A percentile compares a stretch with the other conserved stretches of the same genome.
phyloP scores from a whole-genome alignment of 108 stramenopile species.

The Cyclotella kingstonii region DNA sequence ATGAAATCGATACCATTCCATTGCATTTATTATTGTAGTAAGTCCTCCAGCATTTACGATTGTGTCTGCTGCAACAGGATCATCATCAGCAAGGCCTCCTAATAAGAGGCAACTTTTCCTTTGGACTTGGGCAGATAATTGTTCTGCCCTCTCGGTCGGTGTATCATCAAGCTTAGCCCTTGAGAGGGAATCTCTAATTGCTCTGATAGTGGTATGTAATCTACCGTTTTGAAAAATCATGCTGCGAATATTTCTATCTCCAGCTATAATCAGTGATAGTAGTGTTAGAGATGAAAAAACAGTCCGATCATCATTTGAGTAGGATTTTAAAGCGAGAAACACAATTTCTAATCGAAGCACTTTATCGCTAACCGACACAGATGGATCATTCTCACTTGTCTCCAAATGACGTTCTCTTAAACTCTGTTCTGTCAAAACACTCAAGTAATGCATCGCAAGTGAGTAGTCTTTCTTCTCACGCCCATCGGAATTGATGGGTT shows the following conservation, averaged over 20 bases:
- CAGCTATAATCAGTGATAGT: background rate
- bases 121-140: conserved; percentile 8
- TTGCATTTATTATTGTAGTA: background rate
- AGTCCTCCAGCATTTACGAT: background rate
- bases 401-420: background rate
- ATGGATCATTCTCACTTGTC: background rate
- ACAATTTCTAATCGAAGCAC: background rate
- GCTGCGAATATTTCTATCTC: background rate
- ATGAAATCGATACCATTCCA: conserved; percentile 10
- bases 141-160: background rate
- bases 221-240: background rate
- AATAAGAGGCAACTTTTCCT: background rate
- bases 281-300: background rate
- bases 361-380: background rate
- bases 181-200: background rate
- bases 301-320: background rate
- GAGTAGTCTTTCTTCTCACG: background rate
- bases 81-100: background rate
- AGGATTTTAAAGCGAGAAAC: background rate
- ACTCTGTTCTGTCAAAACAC: background rate
- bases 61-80: background rate
- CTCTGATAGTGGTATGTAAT: background rate
- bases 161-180: background rate
- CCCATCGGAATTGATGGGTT: background rate
- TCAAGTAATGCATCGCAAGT: background rate